Evolutionary conservation across 2,329 filamentous ascomycete genomes (phyloP), one percentile per base, ranked within the genome.

Genomic region (Aspergillus thermomutatus): DNA sequence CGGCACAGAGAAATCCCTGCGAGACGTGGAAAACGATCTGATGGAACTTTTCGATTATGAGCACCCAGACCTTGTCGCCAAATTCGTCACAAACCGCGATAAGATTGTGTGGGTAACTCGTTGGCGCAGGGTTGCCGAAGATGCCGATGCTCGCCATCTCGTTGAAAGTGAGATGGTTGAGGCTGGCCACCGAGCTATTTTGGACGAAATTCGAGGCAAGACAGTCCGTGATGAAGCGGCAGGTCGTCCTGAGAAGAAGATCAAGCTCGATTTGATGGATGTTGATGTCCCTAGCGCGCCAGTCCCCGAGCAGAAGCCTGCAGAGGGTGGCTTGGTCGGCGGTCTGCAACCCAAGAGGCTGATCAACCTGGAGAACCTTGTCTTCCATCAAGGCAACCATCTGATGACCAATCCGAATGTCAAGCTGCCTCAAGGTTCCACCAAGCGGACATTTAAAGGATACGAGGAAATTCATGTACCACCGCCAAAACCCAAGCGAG

Each of bases 351-450:
- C 95, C 2, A 87, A 87, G 64, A 91, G 90, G 70, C 79, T 91
- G 47, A 91, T 99, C 72, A 97, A 97, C 71, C 81, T 99, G 52
- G 93, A 99, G 56, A 97, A 97, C 67, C 84, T 99, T 34, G 84
- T 97, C 41, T 99, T 99, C 71, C 94, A 97, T 66, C 93, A 97
- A 75, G 94, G 94, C 53, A 99, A 97, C 68, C 94, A 99, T 79
- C 82, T 99, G 46, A 99, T 97, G 93, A 97, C 94, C n/a, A 99
- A 99, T 67, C 90, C 92, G 6, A 97, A 92, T 70, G 94, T 99
- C 49, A 89, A 90, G 61, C 82, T 99, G 21, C 94, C 94, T 0
- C 91, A 96, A 71, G 94, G 94, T 10, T 96, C 94, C 2, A 97
- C 91, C 0, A 97, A 97, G 75, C 86, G 92, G 49, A 91, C 90